phyloP scores from a whole-genome alignment of 2,329 filamentous ascomycete species.

The Chrysosporium keratinophilum region DNA sequence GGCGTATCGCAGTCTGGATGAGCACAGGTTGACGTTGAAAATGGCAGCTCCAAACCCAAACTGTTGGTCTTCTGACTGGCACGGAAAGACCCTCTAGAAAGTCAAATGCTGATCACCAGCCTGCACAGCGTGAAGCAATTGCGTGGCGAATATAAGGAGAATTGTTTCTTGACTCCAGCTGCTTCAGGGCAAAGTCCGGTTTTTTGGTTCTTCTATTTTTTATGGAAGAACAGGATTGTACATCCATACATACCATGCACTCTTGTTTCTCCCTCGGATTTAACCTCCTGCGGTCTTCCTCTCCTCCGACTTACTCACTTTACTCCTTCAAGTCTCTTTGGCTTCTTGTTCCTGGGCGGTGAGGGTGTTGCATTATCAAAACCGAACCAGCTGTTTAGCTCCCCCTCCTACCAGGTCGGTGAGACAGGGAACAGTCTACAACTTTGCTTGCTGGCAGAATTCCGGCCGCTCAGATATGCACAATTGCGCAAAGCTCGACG shows the following conservation, averaged over 20 bases:
- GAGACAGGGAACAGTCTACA: constrained; percentile 1
- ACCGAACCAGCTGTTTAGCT: constrained; percentile 1
- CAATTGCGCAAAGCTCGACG: neutral
- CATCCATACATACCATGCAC: too few relatives aligned
- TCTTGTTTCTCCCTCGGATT: neutral
- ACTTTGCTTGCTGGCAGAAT: constrained; percentile 4
- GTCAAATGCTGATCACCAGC: constrained; percentile 9
- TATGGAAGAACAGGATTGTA: neutral
- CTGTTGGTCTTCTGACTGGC: constrained; percentile 12
- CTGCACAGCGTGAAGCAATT: neutral
- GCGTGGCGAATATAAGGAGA: constrained; percentile 1
- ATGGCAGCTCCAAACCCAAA: constrained; percentile 9
- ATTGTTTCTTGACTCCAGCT: neutral
- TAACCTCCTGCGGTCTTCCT: neutral
- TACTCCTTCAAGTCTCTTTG: neutral
- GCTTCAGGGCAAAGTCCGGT: neutral
- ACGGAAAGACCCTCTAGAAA: constrained; percentile 11
- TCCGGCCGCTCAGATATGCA: neutral
- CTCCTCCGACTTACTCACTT: neutral
- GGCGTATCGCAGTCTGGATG: constrained; percentile 4
- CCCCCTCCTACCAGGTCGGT: constrained; percentile 1
- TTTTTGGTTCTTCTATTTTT: neutral
- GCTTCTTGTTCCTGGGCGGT: constrained; percentile 5
- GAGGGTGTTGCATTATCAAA: constrained; percentile 3
- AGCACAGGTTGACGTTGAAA: constrained; percentile 3